Evolutionary conservation across 148 eudicot species (phyloP), one percentile per base, ranked within the genome.

Genomic region (Rhododendron ovatum): DNA sequence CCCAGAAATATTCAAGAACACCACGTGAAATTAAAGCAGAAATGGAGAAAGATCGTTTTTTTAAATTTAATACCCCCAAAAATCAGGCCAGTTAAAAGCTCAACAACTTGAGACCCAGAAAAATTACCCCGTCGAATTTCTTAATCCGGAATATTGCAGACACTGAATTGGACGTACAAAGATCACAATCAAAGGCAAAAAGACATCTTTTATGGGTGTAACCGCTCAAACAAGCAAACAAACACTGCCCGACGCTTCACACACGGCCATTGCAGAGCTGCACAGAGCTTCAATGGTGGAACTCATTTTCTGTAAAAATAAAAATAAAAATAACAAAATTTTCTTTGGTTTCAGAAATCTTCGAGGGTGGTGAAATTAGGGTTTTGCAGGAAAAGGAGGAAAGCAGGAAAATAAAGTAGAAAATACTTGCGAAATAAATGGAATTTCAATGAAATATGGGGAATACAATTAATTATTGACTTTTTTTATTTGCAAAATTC

Each of bases 341-440:
- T 84, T 80, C 84, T 89, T 87, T 78, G 71, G 89, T 87, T 90
- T 89, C 87, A 87, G 86, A 88, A 91, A 87, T 87, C 50, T 85
- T 79, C 51, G 65, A 82, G 87, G 86, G 90, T 82, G 86, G 88
- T 85, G 90, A 93, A 92, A 91, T 92, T 90, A 91, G 93, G 95
- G 94, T 94, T 92, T 94, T 93, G 90, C 86, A 83, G 86, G 85
- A 91, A 92, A 92, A 91, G 80, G 84, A 28, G 86, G 81, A 79
- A 91, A 83, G 91, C 86, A 88, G 89, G 88, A 90, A 93, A 93
- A 83, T 89, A 89, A 84, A 88, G 83, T 83, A 80, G 85, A 90
- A 84, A 86, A 79, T 69, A 83, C 81, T 86, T 91, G 89, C 87
- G 83, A 84, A 90, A 90, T 90, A 89, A 89, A 88, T 55, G 45